Base-by-base conservation (phyloP, 768 basidiomycete genomes). In the Pisolithus tinctorius region DNA sequence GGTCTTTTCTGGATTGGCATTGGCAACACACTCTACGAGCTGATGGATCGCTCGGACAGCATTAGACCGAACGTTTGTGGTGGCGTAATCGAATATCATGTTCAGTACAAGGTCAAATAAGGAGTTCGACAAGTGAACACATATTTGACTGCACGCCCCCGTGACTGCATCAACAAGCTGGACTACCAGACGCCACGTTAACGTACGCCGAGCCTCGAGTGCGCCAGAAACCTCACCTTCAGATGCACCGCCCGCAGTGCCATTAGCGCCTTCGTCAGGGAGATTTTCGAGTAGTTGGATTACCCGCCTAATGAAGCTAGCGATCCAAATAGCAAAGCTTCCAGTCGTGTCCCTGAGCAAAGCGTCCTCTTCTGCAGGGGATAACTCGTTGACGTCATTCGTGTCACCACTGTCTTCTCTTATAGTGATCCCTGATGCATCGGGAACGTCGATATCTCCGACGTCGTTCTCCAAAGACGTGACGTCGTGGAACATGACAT, bases 231-330 rank as follows among this genome's bases (percentile, higher is more conserved):
- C 25, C 30, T 46, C 17, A 47, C 45, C 72, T 86, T 88, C 69
- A 75, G 79, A 57, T 64, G 88, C 88, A n/a, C 89, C 89, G 23
- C 89, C 89, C 2, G 90, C 91, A 34, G 78, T 85, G 55, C 88
- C 88, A 69, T 78, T 81, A 4, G 95, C 95, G 10, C 90, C 93
- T 69, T 95, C 94, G 65, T 98, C 95, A 0, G 94, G 94, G 4
- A 98, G 72, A 63, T 95, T 94, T 70, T 93, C 90, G 62, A 87
- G 94, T 17, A 97, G 70, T 1, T 88, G 80, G 48, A 92, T 74
- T 47, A 92, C 81, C 9, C 89, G 80, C 14, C 87, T 75, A 60
- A 92, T 84, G 29, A 92, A 78, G 20, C 84, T 81, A 0, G 77
- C 78, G 11, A 91, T 83, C 89, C 90, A 92, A 61, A 88, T 90